Percentiles rank a stretch among this genome's conserved stretches.
Evolutionary conservation across 768 basidiomycete genomes (phyloP).

Genomic region (Russula dissimulans): DNA sequence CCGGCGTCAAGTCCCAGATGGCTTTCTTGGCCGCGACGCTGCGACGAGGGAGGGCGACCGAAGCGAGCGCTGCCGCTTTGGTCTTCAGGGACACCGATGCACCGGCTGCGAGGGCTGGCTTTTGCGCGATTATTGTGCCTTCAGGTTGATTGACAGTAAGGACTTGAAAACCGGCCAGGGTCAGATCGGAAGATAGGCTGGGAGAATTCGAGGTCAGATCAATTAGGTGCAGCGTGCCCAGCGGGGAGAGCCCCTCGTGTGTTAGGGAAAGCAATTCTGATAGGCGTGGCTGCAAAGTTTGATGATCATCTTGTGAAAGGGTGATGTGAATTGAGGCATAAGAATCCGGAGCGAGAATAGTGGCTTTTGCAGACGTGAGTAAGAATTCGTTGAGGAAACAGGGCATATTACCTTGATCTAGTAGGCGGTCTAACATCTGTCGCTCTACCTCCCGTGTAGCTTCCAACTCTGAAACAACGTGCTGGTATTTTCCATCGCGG

Average conservation of each 20-base stretch:
- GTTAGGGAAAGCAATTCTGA: slow-evolving; percentile 51
- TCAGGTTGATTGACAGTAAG: slow-evolving; percentile 34
- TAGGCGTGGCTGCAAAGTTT: slow-evolving; percentile 42
- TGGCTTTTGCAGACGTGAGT: slow-evolving; percentile 35
- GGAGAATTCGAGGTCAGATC: slow-evolving; percentile 37
- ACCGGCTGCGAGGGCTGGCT: slow-evolving; percentile 42
- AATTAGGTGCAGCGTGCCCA: slow-evolving; percentile 61
- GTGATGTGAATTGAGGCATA: slow-evolving; percentile 62
- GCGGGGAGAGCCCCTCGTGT: slow-evolving; percentile 47
- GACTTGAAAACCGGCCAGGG: slow-evolving; percentile 54
- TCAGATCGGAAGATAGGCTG: slow-evolving; percentile 48
- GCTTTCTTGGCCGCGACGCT: slow-evolving; percentile 76
- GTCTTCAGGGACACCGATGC: slow-evolving; percentile 37
- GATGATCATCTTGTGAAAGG: slow-evolving; percentile 58
- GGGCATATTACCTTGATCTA: slow-evolving; percentile 58
- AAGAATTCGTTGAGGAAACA: slow-evolving; percentile 1
- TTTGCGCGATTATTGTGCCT: slow-evolving; percentile 56
- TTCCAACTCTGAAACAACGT: slow-evolving; percentile 52
- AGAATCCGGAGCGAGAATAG: slow-evolving; percentile 39
- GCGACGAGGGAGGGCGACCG: slow-evolving; percentile 35
- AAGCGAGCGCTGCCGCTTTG: slow-evolving; percentile 4
- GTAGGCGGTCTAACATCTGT: slow-evolving; percentile 73
- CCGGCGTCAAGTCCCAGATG: slow-evolving; percentile 72
- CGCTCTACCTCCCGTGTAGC: slow-evolving; percentile 52
- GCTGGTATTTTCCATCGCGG: slow-evolving; percentile 70